Evolutionary conservation across 2,329 filamentous ascomycete genomes (phyloP).

Genomic region (Monosporascus sp.): DNA sequence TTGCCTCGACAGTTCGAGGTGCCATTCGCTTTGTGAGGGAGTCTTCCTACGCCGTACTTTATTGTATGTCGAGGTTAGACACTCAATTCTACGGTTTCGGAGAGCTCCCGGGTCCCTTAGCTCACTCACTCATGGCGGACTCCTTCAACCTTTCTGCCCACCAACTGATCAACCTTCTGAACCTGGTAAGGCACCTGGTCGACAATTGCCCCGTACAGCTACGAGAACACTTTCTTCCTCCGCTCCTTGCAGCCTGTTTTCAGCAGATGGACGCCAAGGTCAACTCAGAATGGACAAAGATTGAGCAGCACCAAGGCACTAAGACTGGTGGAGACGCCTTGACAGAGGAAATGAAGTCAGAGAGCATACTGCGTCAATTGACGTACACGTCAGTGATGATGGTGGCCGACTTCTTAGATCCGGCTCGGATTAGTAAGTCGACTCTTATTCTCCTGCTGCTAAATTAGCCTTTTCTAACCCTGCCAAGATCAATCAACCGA

Average conservation of each 20-base stretch:
- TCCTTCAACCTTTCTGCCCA: slow-evolving; percentile 82
- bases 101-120: slow-evolving; percentile 77
- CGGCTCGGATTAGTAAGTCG: slow-evolving; percentile 57
- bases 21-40: slow-evolving; percentile 87
- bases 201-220: slow-evolving; percentile 83
- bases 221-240: slow-evolving; percentile 76
- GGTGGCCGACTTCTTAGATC: slow-evolving; percentile 83
- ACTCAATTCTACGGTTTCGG: slow-evolving; percentile 86
- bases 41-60: slow-evolving; percentile 89
- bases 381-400: slow-evolving; percentile 91
- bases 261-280: slow-evolving; percentile 84
- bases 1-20: slow-evolving; percentile 88
- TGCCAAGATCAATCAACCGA: slow-evolving; percentile 19
- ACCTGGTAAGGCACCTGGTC: slow-evolving; percentile 81
- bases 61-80: slow-evolving; percentile 84
- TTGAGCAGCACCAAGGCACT: slow-evolving; percentile 58
- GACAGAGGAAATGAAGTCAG: slow-evolving; percentile 95
- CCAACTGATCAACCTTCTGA: slow-evolving; percentile 89
- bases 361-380: slow-evolving; percentile 88
- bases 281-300: slow-evolving; percentile 76
- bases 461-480: background rate
- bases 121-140: slow-evolving; percentile 78
- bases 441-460: background rate
- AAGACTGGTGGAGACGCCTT: slow-evolving; percentile 70
- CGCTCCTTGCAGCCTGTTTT: slow-evolving; percentile 77